These are phyloP conservation scores for Salpingoeca rosetta DNA, from an alignment of 78 protist genomes.

Conservation along the genomic window DNA sequence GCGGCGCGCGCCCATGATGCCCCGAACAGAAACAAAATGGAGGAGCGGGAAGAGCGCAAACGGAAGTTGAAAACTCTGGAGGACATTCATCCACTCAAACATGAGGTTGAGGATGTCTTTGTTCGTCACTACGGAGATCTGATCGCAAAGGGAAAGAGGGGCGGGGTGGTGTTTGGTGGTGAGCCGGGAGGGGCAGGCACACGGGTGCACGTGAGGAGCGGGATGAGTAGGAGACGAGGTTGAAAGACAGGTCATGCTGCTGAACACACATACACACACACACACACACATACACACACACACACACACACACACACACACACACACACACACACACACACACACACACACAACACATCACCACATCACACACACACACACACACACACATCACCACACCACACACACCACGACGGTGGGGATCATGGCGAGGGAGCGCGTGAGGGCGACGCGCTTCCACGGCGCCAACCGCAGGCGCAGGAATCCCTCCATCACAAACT, in stretches of 20 bases:
- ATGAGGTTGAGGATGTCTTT: slow-evolving; percentile 18
- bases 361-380: too few relatives aligned
- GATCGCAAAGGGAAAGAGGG: background rate
- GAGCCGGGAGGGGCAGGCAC: background rate
- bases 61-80: slow-evolving; percentile 66
- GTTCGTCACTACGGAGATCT: slow-evolving; percentile 5
- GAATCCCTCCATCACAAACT: slow-evolving; percentile 80
- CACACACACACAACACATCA: too few relatives aligned
- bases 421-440: slow-evolving; percentile 58
- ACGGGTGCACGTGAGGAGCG: background rate
- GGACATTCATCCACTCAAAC: slow-evolving; percentile 55
- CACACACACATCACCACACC: too few relatives aligned
- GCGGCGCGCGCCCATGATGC: slow-evolving; percentile 33
- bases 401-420: slow-evolving; percentile 52
- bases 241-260: too few relatives aligned
- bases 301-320: too few relatives aligned
- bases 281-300: too few relatives aligned
- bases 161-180: background rate
- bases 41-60: slow-evolving; percentile 64
- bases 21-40: slow-evolving; percentile 10
- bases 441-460: slow-evolving; percentile 60
- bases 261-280: too few relatives aligned
- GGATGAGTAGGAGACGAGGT: background rate
- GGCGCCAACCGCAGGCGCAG: slow-evolving; percentile 38
- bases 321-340: too few relatives aligned